A percentile compares a stretch with the other conserved stretches of the same genome.
Evolutionary conservation across 192 early-diverging fungal genomes (phyloP).

Genomic region (Geranomyces variabilis): DNA sequence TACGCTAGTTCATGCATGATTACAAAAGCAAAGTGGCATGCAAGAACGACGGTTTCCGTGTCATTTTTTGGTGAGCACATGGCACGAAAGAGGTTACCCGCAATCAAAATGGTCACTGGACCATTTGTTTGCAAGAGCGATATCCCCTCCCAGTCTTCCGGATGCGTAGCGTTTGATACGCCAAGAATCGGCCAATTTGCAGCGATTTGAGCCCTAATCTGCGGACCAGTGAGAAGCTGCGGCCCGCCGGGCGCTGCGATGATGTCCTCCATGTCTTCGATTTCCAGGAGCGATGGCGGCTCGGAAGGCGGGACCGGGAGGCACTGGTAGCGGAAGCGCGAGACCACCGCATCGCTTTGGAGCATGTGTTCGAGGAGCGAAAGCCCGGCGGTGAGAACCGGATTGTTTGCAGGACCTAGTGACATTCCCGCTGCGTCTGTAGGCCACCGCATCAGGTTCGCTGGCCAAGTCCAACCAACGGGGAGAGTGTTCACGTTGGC

Average conservation of each 20-base stretch:
- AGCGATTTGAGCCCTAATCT: conserved; percentile 3
- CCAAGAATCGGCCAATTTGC: conserved; percentile 10
- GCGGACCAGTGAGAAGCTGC: conserved; percentile 4
- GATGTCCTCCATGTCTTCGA: neutral
- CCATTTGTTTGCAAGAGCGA: neutral
- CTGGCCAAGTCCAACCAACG: too few species aligned
- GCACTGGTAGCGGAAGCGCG: neutral
- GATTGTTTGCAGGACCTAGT: neutral
- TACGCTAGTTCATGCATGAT: conserved; percentile 7
- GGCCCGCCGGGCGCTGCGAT: too few species aligned
- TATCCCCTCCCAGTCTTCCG: neutral
- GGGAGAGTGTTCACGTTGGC: too few species aligned
- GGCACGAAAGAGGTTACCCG: neutral
- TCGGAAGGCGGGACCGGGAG: neutral
- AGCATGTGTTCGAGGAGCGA: neutral
- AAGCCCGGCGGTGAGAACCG: neutral
- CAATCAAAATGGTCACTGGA: conserved; percentile 3
- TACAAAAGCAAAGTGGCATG: neutral
- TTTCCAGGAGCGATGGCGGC: neutral
- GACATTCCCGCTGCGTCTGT: too few species aligned
- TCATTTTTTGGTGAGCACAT: neutral
- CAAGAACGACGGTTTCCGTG: conserved; percentile 3
- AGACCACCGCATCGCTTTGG: neutral
- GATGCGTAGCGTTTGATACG: neutral
- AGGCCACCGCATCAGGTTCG: too few species aligned